A percentile compares a stretch with the other conserved stretches of the same genome.
These are phyloP conservation scores for Dactylellina sp. DNA, from an alignment of 2,329 filamentous ascomycete species.

Conservation along the genomic window DNA sequence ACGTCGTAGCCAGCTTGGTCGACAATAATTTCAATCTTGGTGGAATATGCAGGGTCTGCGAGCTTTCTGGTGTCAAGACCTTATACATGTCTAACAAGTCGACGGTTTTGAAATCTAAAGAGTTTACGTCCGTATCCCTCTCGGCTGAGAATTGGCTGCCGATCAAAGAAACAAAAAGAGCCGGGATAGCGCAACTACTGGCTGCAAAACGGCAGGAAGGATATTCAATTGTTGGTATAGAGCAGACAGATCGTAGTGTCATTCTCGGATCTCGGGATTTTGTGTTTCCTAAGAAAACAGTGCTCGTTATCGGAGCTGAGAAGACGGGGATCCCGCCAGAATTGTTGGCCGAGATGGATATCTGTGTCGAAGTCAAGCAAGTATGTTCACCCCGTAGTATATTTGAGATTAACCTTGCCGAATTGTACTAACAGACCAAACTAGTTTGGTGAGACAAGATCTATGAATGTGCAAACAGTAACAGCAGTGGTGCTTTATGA, in stretches of 20 bases:
- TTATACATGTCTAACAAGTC: conserved; percentile 65
- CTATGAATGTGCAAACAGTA: conserved; percentile 70
- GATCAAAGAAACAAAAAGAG: conserved; percentile 63
- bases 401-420: neutral
- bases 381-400: conserved; percentile 52
- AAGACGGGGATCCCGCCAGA: conserved; percentile 67
- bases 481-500: conserved; percentile 68
- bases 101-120: conserved; percentile 64
- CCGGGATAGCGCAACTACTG: conserved; percentile 63
- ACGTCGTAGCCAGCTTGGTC: conserved; percentile 65
- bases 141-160: conserved; percentile 67
- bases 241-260: conserved; percentile 68
- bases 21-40: conserved; percentile 60
- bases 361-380: conserved; percentile 69
- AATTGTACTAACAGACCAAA: conserved; percentile 5
- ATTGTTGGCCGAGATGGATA: conserved; percentile 67
- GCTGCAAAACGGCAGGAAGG: conserved; percentile 65
- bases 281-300: conserved; percentile 63
- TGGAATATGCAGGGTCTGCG: conserved; percentile 65
- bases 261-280: conserved; percentile 63
- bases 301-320: conserved; percentile 68
- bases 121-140: conserved; percentile 68
- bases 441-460: conserved; percentile 66
- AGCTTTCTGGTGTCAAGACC: conserved; percentile 67
- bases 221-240: conserved; percentile 68